Conservation (phyloP, 306 rosid species). For the Pachyrhizus erosus region DNA sequence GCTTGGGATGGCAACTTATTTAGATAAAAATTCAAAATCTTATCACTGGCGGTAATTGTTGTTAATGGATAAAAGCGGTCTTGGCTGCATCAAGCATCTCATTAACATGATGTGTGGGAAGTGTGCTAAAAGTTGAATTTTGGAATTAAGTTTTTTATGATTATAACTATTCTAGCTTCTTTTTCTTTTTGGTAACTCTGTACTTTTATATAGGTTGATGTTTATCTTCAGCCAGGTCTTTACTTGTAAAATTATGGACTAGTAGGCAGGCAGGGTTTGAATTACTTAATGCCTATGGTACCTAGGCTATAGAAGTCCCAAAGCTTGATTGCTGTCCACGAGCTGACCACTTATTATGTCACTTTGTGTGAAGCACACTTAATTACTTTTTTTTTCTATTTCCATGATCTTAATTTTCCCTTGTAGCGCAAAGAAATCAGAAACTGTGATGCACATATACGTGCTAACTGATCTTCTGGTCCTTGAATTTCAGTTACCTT, state of each 20-base stretch:
- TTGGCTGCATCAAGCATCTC: not conserved
- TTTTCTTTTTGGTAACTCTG: not conserved
- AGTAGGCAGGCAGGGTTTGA: not conserved
- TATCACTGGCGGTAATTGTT: slow-evolving; percentile 28
- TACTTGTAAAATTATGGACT: not conserved
- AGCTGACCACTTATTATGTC: slow-evolving; percentile 3
- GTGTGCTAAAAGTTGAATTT: slow-evolving; percentile 17
- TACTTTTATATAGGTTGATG: not conserved
- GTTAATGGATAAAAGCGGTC: slow-evolving; percentile 14
- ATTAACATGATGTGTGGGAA: not conserved
- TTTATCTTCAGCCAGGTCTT: not conserved
- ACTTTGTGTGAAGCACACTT: not conserved
- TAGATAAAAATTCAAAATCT: slow-evolving; percentile 21
- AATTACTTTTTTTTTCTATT: not conserved
- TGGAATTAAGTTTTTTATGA: not conserved
- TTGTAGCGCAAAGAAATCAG: not conserved
- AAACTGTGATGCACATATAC: not conserved
- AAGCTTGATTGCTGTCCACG: not conserved
- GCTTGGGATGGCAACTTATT: slow-evolving; percentile 34
- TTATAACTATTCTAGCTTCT: not conserved
- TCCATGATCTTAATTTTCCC: not conserved
- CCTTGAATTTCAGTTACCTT: not conserved
- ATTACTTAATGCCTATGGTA: not conserved
- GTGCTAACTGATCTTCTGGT: not conserved
- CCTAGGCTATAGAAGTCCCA: not conserved